phyloP scores from a whole-genome alignment of 257 asterid species.

The Solanum medicagineum region DNA sequence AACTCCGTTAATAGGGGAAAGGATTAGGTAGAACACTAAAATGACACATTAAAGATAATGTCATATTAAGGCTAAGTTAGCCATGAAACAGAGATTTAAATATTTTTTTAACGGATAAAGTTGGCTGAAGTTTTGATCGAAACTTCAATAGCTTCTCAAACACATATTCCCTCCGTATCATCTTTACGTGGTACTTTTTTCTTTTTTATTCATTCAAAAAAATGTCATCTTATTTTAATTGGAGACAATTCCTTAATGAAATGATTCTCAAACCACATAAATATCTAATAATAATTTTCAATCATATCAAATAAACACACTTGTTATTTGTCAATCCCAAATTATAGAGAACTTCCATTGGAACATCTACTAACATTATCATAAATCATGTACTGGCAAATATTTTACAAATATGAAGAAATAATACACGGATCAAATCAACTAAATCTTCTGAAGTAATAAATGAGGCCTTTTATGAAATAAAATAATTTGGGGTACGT shows the following conservation, averaged over 20 bases:
- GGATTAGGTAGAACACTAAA: not conserved
- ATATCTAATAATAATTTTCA: not conserved
- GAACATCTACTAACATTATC: not conserved
- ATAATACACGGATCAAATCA: not conserved
- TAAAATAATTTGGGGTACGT: not conserved
- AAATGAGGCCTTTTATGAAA: not conserved
- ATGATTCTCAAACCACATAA: too few relatives aligned
- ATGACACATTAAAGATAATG: not conserved
- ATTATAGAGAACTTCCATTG: not conserved
- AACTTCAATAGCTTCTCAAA: not conserved
- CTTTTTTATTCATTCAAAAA: too few relatives aligned
- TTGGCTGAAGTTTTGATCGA: not conserved
- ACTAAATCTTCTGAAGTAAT: not conserved
- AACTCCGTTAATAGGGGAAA: not conserved
- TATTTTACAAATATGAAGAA: not conserved
- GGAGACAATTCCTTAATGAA: too few relatives aligned
- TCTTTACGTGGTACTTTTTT: too few relatives aligned
- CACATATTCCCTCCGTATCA: too few relatives aligned
- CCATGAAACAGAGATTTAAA: not conserved
- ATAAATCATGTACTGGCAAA: not conserved
- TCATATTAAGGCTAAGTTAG: not conserved
- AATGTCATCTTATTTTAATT: too few relatives aligned
- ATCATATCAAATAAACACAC: not conserved
- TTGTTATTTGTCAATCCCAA: not conserved
- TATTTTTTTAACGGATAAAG: not conserved